Base-by-base conservation (phyloP, 225 moss, liverwort and hornwort genomes). In the Physcomitrellopsis africana region DNA sequence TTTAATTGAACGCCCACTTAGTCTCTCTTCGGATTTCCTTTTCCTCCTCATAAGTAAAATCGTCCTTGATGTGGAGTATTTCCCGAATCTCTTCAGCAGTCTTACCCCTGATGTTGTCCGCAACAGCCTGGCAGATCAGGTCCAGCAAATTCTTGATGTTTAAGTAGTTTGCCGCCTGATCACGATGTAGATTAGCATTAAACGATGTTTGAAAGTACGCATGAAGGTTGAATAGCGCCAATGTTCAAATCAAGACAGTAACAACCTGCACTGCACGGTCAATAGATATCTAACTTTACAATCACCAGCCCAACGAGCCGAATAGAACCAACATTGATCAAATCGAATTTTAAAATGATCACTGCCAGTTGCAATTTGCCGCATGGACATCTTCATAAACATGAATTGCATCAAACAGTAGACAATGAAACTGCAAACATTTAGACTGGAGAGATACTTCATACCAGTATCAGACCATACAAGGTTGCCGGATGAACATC, bases 401-500 rank as follows among this genome's bases (percentile, higher is more conserved):
- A 26, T 42, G 17, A 43, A 75, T 15, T 8, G 74, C 22, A 67
- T 15, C 74, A 37, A 47, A 22, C 10, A 32, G 27, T 18, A 18
- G 57, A 71, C 23, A 4, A 20, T 41, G 6, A 13, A 23, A 58
- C 0, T 29, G 5, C 11, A 27, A 22, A 55, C 0, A 3, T 60
- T 58, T 22, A 2, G 22, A 42, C 19, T 16, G 17, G 67, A 49
- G 2, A 11, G 16, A 76, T 23, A 27, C 0, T 10, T 7, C 80
- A 10, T 80, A 83, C 83, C 65, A 76, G 54, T 12, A 83, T 80
- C 24, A 83, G 57, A 22, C 76, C 67, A 51, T 72, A 76, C 71
- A 83, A 62, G 14, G 83, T 83, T 20, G 83, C 80, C 42, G 72
- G 80, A 61, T 83, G 76, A 14, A 80, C 80, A 51, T 76, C 76